These are phyloP conservation scores for Hericium alpestre DNA, from an alignment of 768 basidiomycete genomes.

Conservation along the genomic window DNA sequence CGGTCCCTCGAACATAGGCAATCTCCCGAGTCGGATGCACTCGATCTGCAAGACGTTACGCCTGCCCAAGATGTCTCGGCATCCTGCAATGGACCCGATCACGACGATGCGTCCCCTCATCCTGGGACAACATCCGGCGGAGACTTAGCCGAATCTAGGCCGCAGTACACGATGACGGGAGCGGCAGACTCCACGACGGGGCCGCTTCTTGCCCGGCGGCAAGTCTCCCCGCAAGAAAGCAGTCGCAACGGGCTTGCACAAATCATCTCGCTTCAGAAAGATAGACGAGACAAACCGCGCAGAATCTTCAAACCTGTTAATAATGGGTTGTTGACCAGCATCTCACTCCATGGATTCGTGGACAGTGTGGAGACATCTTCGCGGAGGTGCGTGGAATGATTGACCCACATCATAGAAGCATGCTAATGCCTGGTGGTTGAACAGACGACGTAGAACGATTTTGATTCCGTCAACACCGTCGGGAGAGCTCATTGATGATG, in stretches of 20 bases:
- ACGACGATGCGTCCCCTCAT: no score
- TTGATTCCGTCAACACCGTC: constrained; percentile 12
- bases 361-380: neutral
- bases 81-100: no score
- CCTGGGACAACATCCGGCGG: no score
- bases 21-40: no score
- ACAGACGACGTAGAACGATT: neutral
- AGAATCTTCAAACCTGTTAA: neutral
- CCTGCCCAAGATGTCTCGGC: no score
- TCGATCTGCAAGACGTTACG: no score
- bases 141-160: no score
- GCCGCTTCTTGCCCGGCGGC: no score
- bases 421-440: neutral
- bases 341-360: neutral
- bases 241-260: neutral
- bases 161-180: no score
- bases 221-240: neutral
- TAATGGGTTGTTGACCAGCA: neutral
- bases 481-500: constrained; percentile 31
- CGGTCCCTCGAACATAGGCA: no score
- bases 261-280: neutral
- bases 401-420: neutral
- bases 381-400: neutral
- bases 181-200: no score
- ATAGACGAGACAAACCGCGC: neutral